These are phyloP conservation scores for Flaveria sonorensis DNA, from an alignment of 129 eudicot genomes.

Conservation along the genomic window DNA sequence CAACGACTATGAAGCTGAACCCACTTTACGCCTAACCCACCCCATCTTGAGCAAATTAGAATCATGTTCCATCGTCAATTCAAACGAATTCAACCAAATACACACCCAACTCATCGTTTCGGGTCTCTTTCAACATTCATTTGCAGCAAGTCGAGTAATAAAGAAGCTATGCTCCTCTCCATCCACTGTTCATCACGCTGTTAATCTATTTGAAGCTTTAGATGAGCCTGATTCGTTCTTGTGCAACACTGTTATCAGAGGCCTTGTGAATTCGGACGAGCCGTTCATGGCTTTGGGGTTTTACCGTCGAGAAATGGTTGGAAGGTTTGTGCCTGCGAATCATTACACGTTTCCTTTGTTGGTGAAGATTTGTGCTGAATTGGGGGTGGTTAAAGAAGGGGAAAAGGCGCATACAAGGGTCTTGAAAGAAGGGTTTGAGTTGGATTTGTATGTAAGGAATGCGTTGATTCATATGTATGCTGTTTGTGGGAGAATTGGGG, in stretches of 20 bases:
- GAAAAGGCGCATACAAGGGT: conserved; percentile 46
- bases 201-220: conserved; percentile 31
- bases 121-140: conserved; percentile 60
- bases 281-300: conserved; percentile 34
- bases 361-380: conserved; percentile 53
- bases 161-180: conserved; percentile 60
- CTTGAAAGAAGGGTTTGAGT: conserved; percentile 60
- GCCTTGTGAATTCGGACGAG: conserved; percentile 44
- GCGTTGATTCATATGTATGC: conserved; percentile 55
- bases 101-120: conserved; percentile 58
- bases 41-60: conserved; percentile 52
- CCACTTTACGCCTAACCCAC: conserved; percentile 43
- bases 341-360: conserved; percentile 58
- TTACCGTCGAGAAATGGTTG: conserved; percentile 43
- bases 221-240: conserved; percentile 60
- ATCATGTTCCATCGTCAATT: conserved; percentile 17
- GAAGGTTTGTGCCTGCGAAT: conserved; percentile 41
- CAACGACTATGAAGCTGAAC: conserved; percentile 29
- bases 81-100: conserved; percentile 52
- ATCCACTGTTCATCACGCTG: conserved; percentile 36
- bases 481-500: conserved; percentile 46
- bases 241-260: conserved; percentile 58
- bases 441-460: conserved; percentile 54
- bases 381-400: conserved; percentile 46
- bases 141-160: conserved; percentile 48